phyloP scores from a whole-genome alignment of 371 early-diverging fungal genomes.

The Funneliformis caledonium region DNA sequence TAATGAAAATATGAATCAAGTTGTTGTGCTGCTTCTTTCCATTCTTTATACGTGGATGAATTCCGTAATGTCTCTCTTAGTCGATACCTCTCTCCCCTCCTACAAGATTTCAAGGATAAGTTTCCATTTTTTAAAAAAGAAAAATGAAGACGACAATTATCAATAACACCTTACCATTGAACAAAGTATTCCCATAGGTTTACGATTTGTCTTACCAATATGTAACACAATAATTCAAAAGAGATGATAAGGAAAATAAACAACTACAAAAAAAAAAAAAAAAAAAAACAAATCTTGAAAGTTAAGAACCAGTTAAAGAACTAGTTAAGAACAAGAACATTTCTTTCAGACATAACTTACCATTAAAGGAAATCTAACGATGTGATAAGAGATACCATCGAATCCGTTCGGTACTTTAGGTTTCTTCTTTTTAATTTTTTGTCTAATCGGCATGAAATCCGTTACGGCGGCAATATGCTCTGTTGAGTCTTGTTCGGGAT shows the following conservation, averaged over 20 bases:
- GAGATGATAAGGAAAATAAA: conserved; percentile 63
- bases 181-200: conserved; percentile 73
- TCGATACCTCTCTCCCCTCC: conserved; percentile 61
- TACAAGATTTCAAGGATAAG: conserved; percentile 31
- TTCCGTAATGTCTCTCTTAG: conserved; percentile 58
- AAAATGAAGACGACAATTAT: conserved; percentile 12
- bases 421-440: conserved; percentile 37
- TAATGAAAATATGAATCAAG: conserved; percentile 74
- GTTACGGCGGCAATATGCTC: conserved; percentile 55
- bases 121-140: background rate
- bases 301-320: background rate
- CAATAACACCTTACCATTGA: conserved; percentile 57
- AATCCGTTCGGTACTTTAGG: conserved; percentile 45
- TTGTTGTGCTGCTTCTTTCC: conserved; percentile 70
- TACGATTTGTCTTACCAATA: conserved; percentile 73
- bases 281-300: background rate
- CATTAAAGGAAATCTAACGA: conserved; percentile 66
- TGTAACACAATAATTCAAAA: conserved; percentile 71
- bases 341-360: conserved; percentile 44
- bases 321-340: no score
- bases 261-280: conserved; percentile 49
- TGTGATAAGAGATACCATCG: conserved; percentile 53
- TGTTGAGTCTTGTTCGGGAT: conserved; percentile 46
- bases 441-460: conserved; percentile 48
- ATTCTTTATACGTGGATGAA: conserved; percentile 68